phyloP scores from a whole-genome alignment of 257 asterid genomes.

The Solanum dulcamara region DNA sequence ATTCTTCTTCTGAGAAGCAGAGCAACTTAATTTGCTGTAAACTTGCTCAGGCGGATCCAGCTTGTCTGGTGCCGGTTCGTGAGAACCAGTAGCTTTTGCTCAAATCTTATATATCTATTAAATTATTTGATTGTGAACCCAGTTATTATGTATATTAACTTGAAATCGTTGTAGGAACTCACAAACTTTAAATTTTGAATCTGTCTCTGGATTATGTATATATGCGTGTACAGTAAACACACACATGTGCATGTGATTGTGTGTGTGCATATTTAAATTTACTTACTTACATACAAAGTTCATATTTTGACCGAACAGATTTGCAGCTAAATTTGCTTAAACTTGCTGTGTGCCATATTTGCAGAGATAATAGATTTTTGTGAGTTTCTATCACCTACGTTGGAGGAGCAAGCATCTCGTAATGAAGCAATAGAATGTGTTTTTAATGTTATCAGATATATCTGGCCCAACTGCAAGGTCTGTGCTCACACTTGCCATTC shows the following conservation, averaged over 20 bases:
- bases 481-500: background rate
- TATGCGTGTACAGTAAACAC: background rate
- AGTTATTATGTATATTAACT: background rate
- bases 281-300: background rate
- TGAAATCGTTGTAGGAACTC: background rate
- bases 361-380: slow-evolving; percentile 95
- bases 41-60: background rate
- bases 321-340: background rate
- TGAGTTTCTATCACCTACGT: slow-evolving; percentile 84
- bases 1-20: background rate
- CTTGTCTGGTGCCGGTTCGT: no score
- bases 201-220: background rate
- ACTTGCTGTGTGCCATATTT: background rate
- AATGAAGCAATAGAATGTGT: slow-evolving; percentile 70
- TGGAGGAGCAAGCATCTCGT: slow-evolving; percentile 69
- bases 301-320: background rate
- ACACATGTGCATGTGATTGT: background rate
- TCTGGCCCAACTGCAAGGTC: slow-evolving; percentile 91
- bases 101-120: background rate
- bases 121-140: background rate
- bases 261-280: background rate
- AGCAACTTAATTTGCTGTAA: background rate
- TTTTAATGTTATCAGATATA: slow-evolving; percentile 60
- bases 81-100: background rate
- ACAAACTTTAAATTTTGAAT: no score